These are phyloP conservation scores for Pelargonium fulgidum DNA, from an alignment of 441 rosid species.

Conservation along the genomic window DNA sequence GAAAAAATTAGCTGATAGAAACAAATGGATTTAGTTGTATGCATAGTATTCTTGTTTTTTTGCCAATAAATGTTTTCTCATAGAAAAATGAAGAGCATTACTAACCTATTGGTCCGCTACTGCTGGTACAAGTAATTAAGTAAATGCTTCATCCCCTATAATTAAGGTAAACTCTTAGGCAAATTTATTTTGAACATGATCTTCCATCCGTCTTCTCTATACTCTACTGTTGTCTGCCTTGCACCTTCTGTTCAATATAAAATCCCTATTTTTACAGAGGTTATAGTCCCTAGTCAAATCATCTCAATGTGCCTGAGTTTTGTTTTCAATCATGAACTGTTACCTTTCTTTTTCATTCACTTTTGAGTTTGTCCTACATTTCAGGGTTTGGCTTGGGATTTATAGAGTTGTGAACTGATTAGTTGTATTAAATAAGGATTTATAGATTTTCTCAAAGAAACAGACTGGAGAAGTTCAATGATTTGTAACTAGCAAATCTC, in stretches of 20 bases:
- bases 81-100: not conserved
- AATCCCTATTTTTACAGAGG: too few relatives aligned
- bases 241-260: too few relatives aligned
- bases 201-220: too few relatives aligned
- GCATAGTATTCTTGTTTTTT: too few relatives aligned
- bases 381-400: not conserved
- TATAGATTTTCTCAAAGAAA: not conserved
- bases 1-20: not conserved
- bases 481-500: too few relatives aligned
- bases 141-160: not conserved
- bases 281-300: too few relatives aligned
- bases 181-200: not conserved
- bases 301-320: too few relatives aligned
- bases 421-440: not conserved
- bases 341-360: not conserved
- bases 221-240: too few relatives aligned
- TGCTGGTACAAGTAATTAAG: not conserved
- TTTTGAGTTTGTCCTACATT: not conserved
- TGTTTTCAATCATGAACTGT: not conserved
- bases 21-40: too few relatives aligned
- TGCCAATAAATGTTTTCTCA: not conserved
- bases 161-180: not conserved
- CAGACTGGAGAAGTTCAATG: not conserved
- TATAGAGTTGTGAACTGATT: not conserved
- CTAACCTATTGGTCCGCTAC: not conserved